Base-by-base conservation (phyloP, 2,329 filamentous ascomycete genomes). In the Elsinoe necatrix region DNA sequence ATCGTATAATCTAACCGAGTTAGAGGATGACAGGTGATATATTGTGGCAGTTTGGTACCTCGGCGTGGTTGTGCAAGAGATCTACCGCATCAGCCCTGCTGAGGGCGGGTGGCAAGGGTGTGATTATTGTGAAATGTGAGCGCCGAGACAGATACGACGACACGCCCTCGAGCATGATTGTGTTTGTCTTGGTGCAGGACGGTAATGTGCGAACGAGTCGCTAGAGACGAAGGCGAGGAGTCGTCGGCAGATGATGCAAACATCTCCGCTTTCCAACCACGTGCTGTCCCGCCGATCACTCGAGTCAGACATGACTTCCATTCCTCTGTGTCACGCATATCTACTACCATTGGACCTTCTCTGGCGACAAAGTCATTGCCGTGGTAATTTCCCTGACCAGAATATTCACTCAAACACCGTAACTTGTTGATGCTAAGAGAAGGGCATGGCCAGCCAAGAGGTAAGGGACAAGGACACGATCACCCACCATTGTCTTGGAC, bases 31-130 rank as follows among this genome's bases (percentile, higher is more conserved):
- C 25, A 18, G 20, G 7, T 41, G 6, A 6, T 2, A 6, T 2
- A 11, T 14, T 16, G 14, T 11, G 14, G n/a, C 5, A 14, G 11
- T 16, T 3, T 56, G 6, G 29, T 35, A 56, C 54, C 20, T 56
- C 54, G 16, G 39, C 54, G 25, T 56, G 54, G 20, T 56, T 56
- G 29, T 56, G 54, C n/a, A 56, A 18, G 9, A 56, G 42, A 9
- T 48, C 14, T 8, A 56, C 41, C 9, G 54, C 54, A 12, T 25
- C 18, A 14, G 21, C 18, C 14, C 41, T 23, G 18, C 23, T 47
- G 4, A 56, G n/a, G 25, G 21, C 4, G 7, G 54, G 41, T 3
- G 54, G 54, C 18, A 56, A 29, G 12, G 54, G 39, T 3, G 54
- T 56, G 39, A n/a, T 25, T 31, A 35, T 42, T 18, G 54, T 45